Evolutionary conservation across 2,329 filamentous ascomycete species (phyloP), one percentile per base, ranked within the genome.

Genomic region (Cercospora canescens): DNA sequence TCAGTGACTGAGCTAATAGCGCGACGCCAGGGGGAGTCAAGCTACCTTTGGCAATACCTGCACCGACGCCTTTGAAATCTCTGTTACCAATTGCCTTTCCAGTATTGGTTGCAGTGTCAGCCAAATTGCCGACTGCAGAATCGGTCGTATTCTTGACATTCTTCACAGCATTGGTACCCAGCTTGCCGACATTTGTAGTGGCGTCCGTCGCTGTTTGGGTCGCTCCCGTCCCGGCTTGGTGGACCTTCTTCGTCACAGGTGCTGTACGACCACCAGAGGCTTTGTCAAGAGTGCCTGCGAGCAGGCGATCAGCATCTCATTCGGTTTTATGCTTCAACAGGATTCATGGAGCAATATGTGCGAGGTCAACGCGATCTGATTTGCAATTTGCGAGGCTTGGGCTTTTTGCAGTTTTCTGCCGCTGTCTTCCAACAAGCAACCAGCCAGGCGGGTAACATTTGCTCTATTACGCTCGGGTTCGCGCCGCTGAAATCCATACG

Each of bases 131-230:
- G 26, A 72, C 62, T 8, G 72, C 73, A 52, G 70, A 70, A 34
- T 60, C 68, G 3, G 69, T 70, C n/a, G 76, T 77, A 2, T 70
- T 63, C 61, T 77, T 79, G 0, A 80, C 65, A 30, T 79, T 79
- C 8, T 67, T 71, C 12, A 70, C 71, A 37, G 71, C 73, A 18
- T 69, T 65, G 37, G 69, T 66, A 1, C 77, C 77, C 3, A 79
- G 76, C 55, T 78, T 75, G 32, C 77, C 73, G 11, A 80, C 75
- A 18, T 76, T 76, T 70, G 78, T 81, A 1, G 78, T 72, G 1
- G 75, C 74, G 32, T 74, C 66, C 7, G 55, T 56, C 0, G 78
- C 75, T 4, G 77, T 76, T 68, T 77, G 78, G 0, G 79, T 74
- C 0, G 74, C 73, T 34, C 75, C 76, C 5, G 77, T 77, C 0